Conservation (phyloP, 352 stramenopile genomes). For the Phytophthora hybrid region DNA sequence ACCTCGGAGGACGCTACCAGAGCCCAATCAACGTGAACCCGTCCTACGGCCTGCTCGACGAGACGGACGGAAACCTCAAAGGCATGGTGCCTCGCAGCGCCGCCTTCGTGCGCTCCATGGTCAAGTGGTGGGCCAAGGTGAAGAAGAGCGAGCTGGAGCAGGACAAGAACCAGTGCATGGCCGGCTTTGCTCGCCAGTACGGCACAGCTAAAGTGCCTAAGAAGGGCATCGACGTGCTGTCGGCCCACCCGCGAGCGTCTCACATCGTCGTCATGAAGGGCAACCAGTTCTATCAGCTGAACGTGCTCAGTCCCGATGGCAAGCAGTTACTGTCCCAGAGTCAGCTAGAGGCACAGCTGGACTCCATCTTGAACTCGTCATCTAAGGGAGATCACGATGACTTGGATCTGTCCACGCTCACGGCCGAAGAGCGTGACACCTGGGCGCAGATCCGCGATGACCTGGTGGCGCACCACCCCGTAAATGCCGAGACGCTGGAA, state of each 20-base stretch:
- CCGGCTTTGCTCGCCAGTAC: constrained; percentile 87
- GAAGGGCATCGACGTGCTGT: constrained; percentile 75
- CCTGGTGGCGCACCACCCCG: constrained; percentile 68
- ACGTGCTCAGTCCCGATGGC: constrained; percentile 82
- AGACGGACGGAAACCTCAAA: constrained; percentile 79
- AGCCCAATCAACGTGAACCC: constrained; percentile 93
- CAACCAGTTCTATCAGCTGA: constrained; percentile 87
- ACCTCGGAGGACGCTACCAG: constrained; percentile 89
- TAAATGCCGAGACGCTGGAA: constrained; percentile 76
- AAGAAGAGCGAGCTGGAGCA: constrained; percentile 89
- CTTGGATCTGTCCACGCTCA: constrained; percentile 81
- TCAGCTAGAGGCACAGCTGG: constrained; percentile 68
- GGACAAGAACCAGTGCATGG: constrained; percentile 93
- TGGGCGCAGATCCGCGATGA: constrained; percentile 86
- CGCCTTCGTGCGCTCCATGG: constrained; percentile 81
- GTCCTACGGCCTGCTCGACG: constrained; percentile 85
- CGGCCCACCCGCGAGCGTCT: constrained; percentile 73
- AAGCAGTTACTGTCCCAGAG: constrained; percentile 85
- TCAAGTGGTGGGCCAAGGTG: constrained; percentile 92
- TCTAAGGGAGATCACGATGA: constrained; percentile 58
- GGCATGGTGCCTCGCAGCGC: constrained; percentile 76
- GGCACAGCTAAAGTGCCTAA: constrained; percentile 87
- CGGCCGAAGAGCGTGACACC: constrained; percentile 83
- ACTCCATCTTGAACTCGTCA: constrained; percentile 72
- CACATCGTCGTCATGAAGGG: constrained; percentile 92